Percentiles rank a stretch among this genome's conserved stretches.
phyloP scores from a whole-genome alignment of 208 protist genomes.

The Trypanosoma conorhini region DNA sequence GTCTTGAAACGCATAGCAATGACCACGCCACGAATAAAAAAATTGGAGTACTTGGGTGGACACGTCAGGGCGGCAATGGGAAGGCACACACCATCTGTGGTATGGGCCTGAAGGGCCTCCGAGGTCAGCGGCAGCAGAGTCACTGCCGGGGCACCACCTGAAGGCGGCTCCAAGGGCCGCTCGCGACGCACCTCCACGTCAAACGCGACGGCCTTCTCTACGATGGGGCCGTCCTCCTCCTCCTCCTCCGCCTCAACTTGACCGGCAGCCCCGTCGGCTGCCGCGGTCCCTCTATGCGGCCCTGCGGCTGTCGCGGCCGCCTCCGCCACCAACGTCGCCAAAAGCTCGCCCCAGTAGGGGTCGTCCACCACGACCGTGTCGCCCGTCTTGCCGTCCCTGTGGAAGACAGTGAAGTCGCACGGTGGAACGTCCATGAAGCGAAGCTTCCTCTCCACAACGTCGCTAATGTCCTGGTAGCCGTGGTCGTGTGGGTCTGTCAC shows the following conservation, averaged over 20 bases:
- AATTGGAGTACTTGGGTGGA: constrained; percentile 48
- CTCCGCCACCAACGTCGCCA: constrained; percentile 16
- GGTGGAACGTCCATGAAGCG: constrained; percentile 69
- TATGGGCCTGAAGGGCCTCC: constrained; percentile 16
- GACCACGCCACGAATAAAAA: constrained; percentile 71
- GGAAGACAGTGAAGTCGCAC: constrained; percentile 64
- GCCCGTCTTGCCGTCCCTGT: constrained; percentile 38
- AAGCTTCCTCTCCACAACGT: constrained; percentile 72
- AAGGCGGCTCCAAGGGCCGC: constrained; percentile 15
- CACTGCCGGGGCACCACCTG: not conserved
- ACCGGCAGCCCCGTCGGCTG: not conserved
- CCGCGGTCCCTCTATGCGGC: not conserved
- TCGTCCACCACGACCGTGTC: constrained; percentile 84
- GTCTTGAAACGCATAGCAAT: constrained; percentile 66
- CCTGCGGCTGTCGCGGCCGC: constrained; percentile 6
- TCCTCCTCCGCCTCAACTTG: constrained; percentile 16
- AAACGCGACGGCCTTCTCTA: constrained; percentile 38
- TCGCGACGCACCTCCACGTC: constrained; percentile 44
- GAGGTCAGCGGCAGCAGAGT: constrained; percentile 17
- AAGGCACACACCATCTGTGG: constrained; percentile 26
- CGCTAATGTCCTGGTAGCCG: constrained; percentile 57
- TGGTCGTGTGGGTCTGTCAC: constrained; percentile 52
- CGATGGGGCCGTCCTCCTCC: constrained; percentile 26
- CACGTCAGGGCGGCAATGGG: constrained; percentile 57
- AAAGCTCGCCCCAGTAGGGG: constrained; percentile 56